phyloP scores from a whole-genome alignment of 805 yeast species.

The Geotrichum ghanense region DNA sequence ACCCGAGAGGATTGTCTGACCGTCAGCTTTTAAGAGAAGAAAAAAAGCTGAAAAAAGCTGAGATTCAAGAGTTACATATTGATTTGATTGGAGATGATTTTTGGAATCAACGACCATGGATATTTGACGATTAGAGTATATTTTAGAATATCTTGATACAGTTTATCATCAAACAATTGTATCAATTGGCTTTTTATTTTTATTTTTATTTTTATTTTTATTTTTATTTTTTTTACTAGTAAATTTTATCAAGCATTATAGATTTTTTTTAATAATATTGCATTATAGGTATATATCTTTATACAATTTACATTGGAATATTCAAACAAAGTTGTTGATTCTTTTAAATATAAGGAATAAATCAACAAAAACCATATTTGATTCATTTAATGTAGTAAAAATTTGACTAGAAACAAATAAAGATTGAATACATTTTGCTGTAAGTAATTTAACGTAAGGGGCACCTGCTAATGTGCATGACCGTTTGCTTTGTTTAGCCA shows the following conservation, averaged over 20 bases:
- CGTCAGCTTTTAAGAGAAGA: slow-evolving; percentile 41
- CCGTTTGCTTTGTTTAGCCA: too few species aligned
- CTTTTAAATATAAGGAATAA: too few species aligned
- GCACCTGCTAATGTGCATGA: too few species aligned
- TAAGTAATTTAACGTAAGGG: too few species aligned
- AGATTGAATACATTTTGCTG: too few species aligned
- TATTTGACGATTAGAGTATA: slow-evolving; percentile 4
- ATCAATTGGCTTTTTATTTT: background rate
- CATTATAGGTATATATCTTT: too few species aligned
- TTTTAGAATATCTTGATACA: too few species aligned
- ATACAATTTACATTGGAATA: background rate
- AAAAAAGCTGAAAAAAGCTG: slow-evolving; percentile 39
- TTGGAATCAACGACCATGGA: slow-evolving; percentile 41
- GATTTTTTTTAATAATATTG: background rate
- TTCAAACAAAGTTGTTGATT: too few species aligned
- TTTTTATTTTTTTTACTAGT: background rate
- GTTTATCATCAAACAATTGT: too few species aligned
- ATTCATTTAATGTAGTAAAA: too few species aligned
- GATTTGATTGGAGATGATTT: slow-evolving; percentile 57
- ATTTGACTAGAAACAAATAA: too few species aligned
- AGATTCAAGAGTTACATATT: slow-evolving; percentile 35
- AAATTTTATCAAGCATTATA: background rate
- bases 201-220: background rate
- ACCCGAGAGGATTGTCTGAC: slow-evolving; percentile 17
- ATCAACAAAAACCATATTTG: too few species aligned